A percentile compares a stretch with the other conserved stretches of the same genome.
Conservation (phyloP, 495 filamentous ascomycete species). For the Penicillium macrosclerotiorum region DNA sequence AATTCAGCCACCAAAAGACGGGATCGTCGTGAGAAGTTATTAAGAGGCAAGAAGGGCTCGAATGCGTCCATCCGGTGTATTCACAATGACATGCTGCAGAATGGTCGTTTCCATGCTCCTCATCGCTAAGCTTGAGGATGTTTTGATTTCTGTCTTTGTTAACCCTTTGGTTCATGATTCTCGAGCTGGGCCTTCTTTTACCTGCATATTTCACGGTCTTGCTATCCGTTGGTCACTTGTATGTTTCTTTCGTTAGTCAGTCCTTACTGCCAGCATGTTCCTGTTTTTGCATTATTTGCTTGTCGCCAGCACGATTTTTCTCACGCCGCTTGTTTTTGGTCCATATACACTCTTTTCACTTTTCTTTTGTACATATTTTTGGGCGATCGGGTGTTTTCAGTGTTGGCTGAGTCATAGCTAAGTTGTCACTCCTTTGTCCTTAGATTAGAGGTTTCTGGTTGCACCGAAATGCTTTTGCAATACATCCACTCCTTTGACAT, state of each 20-base stretch:
- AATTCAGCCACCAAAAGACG: conserved; percentile 30
- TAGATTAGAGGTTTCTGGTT: neutral
- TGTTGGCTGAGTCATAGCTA: too few relatives aligned
- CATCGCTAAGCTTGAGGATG: neutral
- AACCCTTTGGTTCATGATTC: too few relatives aligned
- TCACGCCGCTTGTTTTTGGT: too few relatives aligned
- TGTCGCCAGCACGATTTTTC: too few relatives aligned
- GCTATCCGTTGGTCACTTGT: neutral
- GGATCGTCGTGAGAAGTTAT: conserved; percentile 21
- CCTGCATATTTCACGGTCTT: too few relatives aligned
- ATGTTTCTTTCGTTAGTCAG: neutral
- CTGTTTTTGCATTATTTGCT: neutral
- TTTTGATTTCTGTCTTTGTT: too few relatives aligned
- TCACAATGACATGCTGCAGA: conserved; percentile 22
- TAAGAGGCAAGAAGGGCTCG: conserved; percentile 3
- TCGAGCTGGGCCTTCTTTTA: too few relatives aligned
- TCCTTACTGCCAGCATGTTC: neutral
- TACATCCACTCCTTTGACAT: neutral
- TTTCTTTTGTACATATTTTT: too few relatives aligned
- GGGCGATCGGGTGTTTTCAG: too few relatives aligned
- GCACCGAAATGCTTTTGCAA: neutral
- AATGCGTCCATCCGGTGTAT: conserved; percentile 13
- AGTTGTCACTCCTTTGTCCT: too few relatives aligned
- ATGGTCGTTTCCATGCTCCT: conserved; percentile 5
- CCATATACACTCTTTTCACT: too few relatives aligned